Evolutionary conservation across 2,329 filamentous ascomycete species (phyloP).

Genomic region (Alternaria gaisen): DNA sequence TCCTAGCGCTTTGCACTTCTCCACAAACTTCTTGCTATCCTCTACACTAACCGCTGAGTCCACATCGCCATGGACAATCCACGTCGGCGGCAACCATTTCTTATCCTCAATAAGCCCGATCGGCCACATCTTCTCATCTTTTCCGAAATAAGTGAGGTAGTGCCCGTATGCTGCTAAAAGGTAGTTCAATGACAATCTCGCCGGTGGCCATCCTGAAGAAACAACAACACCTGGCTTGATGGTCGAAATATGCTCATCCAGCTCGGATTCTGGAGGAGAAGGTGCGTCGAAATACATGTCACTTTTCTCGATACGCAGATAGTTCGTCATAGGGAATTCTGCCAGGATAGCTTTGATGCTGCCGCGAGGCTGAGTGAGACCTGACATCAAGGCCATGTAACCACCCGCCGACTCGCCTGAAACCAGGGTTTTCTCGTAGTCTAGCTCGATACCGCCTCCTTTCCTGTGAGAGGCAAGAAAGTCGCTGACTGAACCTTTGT

Average conservation of each 20-base stretch:
- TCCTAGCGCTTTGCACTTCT: constrained; percentile 28
- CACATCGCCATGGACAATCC: constrained; percentile 42
- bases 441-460: constrained; percentile 23
- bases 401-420: constrained; percentile 53
- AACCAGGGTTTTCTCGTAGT: constrained; percentile 41
- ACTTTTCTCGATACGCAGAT: constrained; percentile 8
- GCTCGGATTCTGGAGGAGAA: constrained; percentile 17
- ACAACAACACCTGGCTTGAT: constrained; percentile 31
- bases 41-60: constrained; percentile 41
- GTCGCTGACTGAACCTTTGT: constrained; percentile 9
- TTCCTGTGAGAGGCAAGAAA: constrained; percentile 21
- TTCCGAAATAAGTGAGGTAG: constrained; percentile 41
- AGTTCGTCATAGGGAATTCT: constrained; percentile 44
- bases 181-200: constrained; percentile 25
- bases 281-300: constrained; percentile 10
- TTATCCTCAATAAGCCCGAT: constrained; percentile 36
- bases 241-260: constrained; percentile 35
- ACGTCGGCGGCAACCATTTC: constrained; percentile 38
- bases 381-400: constrained; percentile 49
- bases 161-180: constrained; percentile 32
- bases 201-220: constrained; percentile 29
- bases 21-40: constrained; percentile 37
- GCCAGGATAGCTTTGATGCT: constrained; percentile 35
- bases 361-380: constrained; percentile 27
- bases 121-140: constrained; percentile 36